Evolutionary conservation across 164 flowering plant genomes (phyloP), one percentile per base, ranked within the genome.

Genomic region (Amborella trichopoda): DNA sequence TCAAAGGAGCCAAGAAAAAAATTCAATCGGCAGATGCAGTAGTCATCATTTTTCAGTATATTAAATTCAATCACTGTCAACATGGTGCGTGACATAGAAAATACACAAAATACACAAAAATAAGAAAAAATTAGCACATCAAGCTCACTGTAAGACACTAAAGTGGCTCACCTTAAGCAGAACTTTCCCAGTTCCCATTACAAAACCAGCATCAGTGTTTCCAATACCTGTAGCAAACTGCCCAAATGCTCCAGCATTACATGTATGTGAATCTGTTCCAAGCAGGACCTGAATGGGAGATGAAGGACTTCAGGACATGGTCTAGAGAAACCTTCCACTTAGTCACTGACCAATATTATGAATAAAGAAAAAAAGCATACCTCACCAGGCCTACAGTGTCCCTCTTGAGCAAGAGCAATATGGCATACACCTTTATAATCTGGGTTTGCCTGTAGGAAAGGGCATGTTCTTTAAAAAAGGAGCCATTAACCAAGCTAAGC

Each of bases 361-460:
- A 30, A 37, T 37, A 37, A 37, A 21, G 16, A 37, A 8, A 8
- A 10, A 8, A 37, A 4, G 16, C 16, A 13, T 40, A 86, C 99
- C 96, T 93, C 99, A 52, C 99, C 95, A 40, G 96, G 99, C 71
- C 99, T 72, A 73, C 99, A 93, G 63, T 93, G 99, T 39, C 99
- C 96, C 71, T 93, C 99, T 69, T 93, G 95, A 18, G 99, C 96
- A 59, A 93, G 83, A 53, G 99, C 96, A 53, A 93, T 61, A 67
- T 93, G 99, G 61, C 99, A 88, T 11, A 93, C 96, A 56, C 99
- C 99, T 69, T 93, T 88, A 33, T 93, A 88, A 63, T 91, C 96
- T 43, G 96, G 99, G 65, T 93, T 93, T 17, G 73, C 99, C 96
- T 93, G 74, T 44, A 71, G 10, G 30, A 14, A n/a, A 44, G 18